Conservation (phyloP, 1,284 basidiomycete species). For the Apiotrichum mycotoxinovorans region DNA sequence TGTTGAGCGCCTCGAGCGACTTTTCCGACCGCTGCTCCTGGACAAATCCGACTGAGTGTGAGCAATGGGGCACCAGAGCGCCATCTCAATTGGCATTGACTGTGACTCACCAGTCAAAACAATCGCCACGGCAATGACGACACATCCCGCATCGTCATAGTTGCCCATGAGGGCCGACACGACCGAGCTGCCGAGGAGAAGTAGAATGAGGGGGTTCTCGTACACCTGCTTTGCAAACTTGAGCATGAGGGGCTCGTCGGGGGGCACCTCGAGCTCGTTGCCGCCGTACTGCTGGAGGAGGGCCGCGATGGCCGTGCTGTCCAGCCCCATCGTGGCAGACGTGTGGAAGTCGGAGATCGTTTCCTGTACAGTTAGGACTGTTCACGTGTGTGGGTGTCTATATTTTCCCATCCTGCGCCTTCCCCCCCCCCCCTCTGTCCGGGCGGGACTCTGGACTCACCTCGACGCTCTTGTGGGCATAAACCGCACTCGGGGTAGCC, state of each 20-base stretch:
- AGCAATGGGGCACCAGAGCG: no score
- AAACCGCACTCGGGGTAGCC: slow-evolving; percentile 46
- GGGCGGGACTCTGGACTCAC: no score
- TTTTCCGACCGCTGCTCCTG: slow-evolving; percentile 94
- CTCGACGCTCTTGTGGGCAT: slow-evolving; percentile 42
- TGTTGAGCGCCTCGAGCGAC: slow-evolving; percentile 89
- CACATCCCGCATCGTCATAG: slow-evolving; percentile 88
- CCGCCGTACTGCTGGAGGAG: slow-evolving; percentile 72
- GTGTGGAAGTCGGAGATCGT: slow-evolving; percentile 57
- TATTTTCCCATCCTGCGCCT: no score
- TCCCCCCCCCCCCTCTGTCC: background rate
- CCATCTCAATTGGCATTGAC: background rate
- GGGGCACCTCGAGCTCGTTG: slow-evolving; percentile 89
- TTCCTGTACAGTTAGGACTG: no score
- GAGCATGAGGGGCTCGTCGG: slow-evolving; percentile 71
- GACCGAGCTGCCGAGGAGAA: slow-evolving; percentile 80
- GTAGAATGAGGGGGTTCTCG: slow-evolving; percentile 85
- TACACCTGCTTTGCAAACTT: slow-evolving; percentile 88
- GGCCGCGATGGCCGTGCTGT: slow-evolving; percentile 61
- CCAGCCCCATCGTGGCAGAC: slow-evolving; percentile 61
- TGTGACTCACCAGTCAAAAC: slow-evolving; percentile 75
- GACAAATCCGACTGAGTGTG: slow-evolving; percentile 76
- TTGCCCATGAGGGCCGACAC: slow-evolving; percentile 90
- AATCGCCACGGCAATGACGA: slow-evolving; percentile 87
- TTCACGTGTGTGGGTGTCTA: no score